Evolutionary conservation across 306 rosid species (phyloP).

Genomic region (Citrullus colocynthis): DNA sequence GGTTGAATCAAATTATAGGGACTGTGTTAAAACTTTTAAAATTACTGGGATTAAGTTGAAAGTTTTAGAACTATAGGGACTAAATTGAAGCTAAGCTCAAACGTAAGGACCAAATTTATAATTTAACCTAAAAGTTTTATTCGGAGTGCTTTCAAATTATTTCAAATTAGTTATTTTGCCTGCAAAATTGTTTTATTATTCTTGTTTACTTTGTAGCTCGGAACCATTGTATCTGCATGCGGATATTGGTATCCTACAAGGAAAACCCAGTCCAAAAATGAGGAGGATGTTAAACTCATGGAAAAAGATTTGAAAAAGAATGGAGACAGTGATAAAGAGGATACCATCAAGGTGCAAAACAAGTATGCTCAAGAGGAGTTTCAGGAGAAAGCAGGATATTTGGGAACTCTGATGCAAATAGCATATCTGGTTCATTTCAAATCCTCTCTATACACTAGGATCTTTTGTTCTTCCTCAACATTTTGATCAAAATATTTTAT

Average conservation of each 20-base stretch:
- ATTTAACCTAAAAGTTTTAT: neutral
- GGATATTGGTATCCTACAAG: slow-evolving; percentile 15
- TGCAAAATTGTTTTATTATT: neutral
- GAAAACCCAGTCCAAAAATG: neutral
- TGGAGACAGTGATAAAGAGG: neutral
- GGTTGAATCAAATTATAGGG: neutral
- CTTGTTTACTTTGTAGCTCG: neutral
- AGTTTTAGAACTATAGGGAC: neutral
- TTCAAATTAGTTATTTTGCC: neutral
- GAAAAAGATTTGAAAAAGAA: neutral
- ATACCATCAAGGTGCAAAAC: neutral
- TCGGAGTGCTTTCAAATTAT: neutral
- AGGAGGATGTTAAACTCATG: slow-evolving; percentile 6
- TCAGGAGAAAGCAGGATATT: slow-evolving; percentile 3
- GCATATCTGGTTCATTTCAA: slow-evolving; percentile 7
- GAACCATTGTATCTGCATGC: slow-evolving; percentile 42
- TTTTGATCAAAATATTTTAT: neutral
- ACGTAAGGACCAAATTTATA: neutral
- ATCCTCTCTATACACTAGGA: neutral
- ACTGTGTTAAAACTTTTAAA: neutral
- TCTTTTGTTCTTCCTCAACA: neutral
- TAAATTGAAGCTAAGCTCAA: neutral
- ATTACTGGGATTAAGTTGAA: neutral
- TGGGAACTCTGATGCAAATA: slow-evolving; percentile 12
- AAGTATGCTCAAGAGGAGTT: neutral